These are phyloP conservation scores for Phaeosphaeriaceae sp. DNA, from an alignment of 2,329 filamentous ascomycete genomes.

Conservation along the genomic window DNA sequence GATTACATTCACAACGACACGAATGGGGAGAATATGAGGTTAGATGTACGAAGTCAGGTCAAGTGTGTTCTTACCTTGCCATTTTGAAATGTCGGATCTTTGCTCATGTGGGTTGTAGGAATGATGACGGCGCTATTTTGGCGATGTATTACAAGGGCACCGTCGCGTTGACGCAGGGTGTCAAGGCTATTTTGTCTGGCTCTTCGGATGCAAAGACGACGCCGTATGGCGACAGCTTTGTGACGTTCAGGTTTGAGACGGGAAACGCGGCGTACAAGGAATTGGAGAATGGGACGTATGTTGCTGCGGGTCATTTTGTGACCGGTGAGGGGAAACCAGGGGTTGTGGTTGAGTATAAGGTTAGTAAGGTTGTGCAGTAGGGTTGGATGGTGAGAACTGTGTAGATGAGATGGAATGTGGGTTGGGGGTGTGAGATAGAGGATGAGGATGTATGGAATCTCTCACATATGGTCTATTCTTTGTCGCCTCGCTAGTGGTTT, in stretches of 20 bases:
- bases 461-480: no score
- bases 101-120: no score
- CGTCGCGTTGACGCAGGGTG: constrained; percentile 30
- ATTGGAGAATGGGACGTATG: constrained; percentile 37
- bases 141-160: constrained; percentile 45
- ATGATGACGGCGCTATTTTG: constrained; percentile 27
- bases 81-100: neutral
- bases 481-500: no score
- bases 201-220: constrained; percentile 34
- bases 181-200: constrained; percentile 31
- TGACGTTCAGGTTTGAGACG: constrained; percentile 39
- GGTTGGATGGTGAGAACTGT: constrained; percentile 1
- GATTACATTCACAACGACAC: constrained; percentile 43
- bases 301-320: constrained; percentile 39
- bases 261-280: constrained; percentile 36
- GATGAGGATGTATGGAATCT: no score
- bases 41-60: constrained; percentile 37
- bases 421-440: neutral
- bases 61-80: constrained; percentile 20
- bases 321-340: constrained; percentile 25
- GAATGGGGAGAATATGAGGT: constrained; percentile 30
- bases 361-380: constrained; percentile 30
- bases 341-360: constrained; percentile 41
- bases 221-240: constrained; percentile 38
- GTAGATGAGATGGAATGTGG: neutral